Conservation (phyloP, 768 basidiomycete species). For the Stropharia rugosoannulata region DNA sequence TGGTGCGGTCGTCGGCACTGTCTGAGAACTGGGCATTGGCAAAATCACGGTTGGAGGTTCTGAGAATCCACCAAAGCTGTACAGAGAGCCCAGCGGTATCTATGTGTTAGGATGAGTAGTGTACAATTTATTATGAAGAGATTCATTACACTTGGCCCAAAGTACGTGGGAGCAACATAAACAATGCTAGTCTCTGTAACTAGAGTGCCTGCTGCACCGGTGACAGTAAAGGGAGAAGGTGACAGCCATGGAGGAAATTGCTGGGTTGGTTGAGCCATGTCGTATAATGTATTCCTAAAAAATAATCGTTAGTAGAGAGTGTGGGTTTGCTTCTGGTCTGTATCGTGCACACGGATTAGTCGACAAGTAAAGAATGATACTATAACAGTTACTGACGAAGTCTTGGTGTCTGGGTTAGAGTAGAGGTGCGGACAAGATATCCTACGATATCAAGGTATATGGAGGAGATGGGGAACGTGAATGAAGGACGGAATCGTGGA, state of each 20-base stretch:
- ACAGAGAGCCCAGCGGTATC: constrained; percentile 76
- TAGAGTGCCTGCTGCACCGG: constrained; percentile 50
- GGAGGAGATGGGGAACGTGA: constrained; percentile 10
- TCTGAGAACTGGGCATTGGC: constrained; percentile 10
- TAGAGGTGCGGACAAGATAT: constrained; percentile 16
- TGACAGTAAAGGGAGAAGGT: constrained; percentile 47
- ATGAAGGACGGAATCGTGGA: constrained; percentile 18
- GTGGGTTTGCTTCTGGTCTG: constrained; percentile 32
- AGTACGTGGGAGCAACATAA: constrained; percentile 76
- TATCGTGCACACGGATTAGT: constrained; percentile 3
- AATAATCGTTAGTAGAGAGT: constrained; percentile 45
- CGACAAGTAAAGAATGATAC: neutral
- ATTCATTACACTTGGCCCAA: constrained; percentile 73
- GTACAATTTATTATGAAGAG: neutral
- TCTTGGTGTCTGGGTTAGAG: constrained; percentile 13
- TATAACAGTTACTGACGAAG: constrained; percentile 16
- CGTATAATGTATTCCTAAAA: constrained; percentile 21
- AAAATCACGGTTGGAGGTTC: constrained; percentile 46
- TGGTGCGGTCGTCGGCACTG: constrained; percentile 16
- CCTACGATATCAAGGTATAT: constrained; percentile 18
- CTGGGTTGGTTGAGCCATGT: constrained; percentile 65
- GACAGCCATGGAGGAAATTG: constrained; percentile 74
- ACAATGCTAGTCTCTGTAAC: constrained; percentile 57
- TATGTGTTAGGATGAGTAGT: constrained; percentile 23
- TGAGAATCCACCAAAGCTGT: constrained; percentile 75